A percentile compares a stretch with the other conserved stretches of the same genome.
phyloP scores from a whole-genome alignment of 768 basidiomycete species.

The Suillus variegatus region DNA sequence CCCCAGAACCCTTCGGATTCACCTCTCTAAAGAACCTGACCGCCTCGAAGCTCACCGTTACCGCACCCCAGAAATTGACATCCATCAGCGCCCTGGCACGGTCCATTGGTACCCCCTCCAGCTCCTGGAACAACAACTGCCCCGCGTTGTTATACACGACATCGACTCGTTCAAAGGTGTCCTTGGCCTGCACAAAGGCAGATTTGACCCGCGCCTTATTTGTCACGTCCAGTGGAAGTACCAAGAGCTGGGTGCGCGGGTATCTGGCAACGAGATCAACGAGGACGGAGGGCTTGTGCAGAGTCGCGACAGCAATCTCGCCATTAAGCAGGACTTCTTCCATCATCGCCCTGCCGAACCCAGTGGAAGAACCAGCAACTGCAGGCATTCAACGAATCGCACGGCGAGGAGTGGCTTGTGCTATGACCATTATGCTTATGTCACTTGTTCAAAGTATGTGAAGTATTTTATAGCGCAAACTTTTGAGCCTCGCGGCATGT shows the following conservation, averaged over 20 bases:
- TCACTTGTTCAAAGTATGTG: not conserved
- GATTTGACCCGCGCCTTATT: constrained; percentile 10
- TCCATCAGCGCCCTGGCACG: constrained; percentile 19
- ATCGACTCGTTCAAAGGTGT: constrained; percentile 23
- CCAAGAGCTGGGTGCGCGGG: constrained; percentile 16
- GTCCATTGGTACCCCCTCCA: constrained; percentile 17
- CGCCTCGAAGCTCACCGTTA: constrained; percentile 6
- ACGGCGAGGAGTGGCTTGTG: not conserved
- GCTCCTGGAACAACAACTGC: constrained; percentile 15
- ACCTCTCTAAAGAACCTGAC: constrained; percentile 28
- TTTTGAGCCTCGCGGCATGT: constrained; percentile 4
- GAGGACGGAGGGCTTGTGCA: constrained; percentile 24
- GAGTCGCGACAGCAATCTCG: constrained; percentile 26
- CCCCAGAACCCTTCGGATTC: constrained; percentile 24
- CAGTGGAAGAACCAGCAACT: constrained; percentile 28
- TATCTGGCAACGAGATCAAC: constrained; percentile 19
- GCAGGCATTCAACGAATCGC: not conserved
- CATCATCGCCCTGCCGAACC: constrained; percentile 24
- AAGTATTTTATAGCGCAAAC: not conserved
- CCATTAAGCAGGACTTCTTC: constrained; percentile 24
- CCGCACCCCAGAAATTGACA: constrained; percentile 29
- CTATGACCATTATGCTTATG: too few species aligned
- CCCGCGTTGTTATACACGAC: constrained; percentile 31
- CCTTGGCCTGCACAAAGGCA: constrained; percentile 19
- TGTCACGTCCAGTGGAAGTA: constrained; percentile 25